phyloP scores from a whole-genome alignment of 1,284 basidiomycete genomes.

The Sparassis latifolia region DNA sequence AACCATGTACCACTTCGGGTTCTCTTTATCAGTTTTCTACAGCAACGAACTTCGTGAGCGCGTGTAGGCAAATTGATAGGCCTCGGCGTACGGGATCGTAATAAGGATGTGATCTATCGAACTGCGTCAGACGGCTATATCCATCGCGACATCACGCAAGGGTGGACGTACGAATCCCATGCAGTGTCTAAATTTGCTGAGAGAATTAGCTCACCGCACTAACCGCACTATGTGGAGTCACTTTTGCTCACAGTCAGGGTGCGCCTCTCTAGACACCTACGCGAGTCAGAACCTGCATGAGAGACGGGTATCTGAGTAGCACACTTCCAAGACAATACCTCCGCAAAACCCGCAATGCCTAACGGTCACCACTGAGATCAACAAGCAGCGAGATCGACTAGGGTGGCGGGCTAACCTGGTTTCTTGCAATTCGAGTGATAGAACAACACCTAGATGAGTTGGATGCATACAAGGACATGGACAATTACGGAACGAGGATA shows the following conservation, averaged over 20 bases:
- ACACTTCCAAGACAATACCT: conserved; percentile 36
- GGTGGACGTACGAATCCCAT: conserved; percentile 68
- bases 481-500: neutral
- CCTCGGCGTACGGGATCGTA: conserved; percentile 62
- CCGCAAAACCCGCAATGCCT: conserved; percentile 84
- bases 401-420: conserved; percentile 51
- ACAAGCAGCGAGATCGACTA: neutral
- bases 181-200: conserved; percentile 61
- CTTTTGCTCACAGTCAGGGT: conserved; percentile 73
- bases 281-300: neutral
- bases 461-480: neutral
- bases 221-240: neutral
- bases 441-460: conserved; percentile 39
- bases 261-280: conserved; percentile 77
- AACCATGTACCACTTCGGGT: conserved; percentile 94
- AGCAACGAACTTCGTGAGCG: neutral
- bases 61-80: neutral
- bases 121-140: neutral
- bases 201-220: conserved; percentile 10
- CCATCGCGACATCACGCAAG: neutral
- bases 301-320: neutral
- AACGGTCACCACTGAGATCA: conserved; percentile 2
- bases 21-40: conserved; percentile 71
- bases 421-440: conserved; percentile 93
- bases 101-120: conserved; percentile 74